Base-by-base conservation (phyloP, 495 filamentous ascomycete genomes). In the Pyrenula massariospora region DNA sequence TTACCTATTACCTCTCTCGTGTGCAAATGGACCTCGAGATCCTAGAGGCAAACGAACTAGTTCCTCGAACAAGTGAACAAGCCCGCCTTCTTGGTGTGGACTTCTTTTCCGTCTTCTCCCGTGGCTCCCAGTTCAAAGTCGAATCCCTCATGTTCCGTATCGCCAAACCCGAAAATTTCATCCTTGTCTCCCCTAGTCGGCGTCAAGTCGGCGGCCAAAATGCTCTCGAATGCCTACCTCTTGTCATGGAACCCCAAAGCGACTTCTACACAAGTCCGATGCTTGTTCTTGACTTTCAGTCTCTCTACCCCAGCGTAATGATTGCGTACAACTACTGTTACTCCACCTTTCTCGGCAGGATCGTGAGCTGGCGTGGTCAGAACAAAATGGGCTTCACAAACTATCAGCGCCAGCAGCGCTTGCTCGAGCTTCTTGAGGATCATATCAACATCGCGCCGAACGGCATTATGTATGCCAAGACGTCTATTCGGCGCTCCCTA, bases 271-370 rank as follows among this genome's bases (percentile, higher is more conserved):
- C 75, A 24, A 92, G 88, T 57, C 93, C 93, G 0, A 65, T 98
- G 12, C 64, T 98, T 11, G 93, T 98, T 0, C 75, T 98, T 11
- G 93, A 98, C 69, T 98, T 98, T 60, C 94, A 97, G 66, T 93
- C 88, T 24, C 75, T 98, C 22, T 98, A 98, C 64, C 93, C 93
- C 2, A 95, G 90, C 64, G 84, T 97, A 52, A 97, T 98, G 91
- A 96, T 98, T 62, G 93, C 93, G 0, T 96, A 98, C 70, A 98
- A 98, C 66, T 96, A 96, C 70, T 98, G 93, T 73, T 98, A 98
- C 68, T 97, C 93, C 0, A 98, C 93, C 0, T 98, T 89, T 60
- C 79, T 98, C 8, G 93, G 93, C 2, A 82, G 93, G 52, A 82
- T 92, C 25, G 78, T 83, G 22, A 79, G 79, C 62, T 96, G 92